phyloP scores from a whole-genome alignment of 2,329 filamentous ascomycete genomes.

The Erysiphe pulchra region DNA sequence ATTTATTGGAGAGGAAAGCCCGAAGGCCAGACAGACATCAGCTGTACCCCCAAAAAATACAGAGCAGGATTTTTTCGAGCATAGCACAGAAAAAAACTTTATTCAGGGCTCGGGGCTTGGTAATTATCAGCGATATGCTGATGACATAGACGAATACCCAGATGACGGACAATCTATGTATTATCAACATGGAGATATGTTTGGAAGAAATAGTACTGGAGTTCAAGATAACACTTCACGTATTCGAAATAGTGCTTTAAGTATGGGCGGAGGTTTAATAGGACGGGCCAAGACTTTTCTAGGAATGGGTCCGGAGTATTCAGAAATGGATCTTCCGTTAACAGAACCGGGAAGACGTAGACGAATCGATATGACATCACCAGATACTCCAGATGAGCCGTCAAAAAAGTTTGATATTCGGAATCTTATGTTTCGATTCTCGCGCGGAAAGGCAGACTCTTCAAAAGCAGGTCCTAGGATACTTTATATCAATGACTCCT shows the following conservation, averaged over 20 bases:
- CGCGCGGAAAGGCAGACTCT: slow-evolving; percentile 60
- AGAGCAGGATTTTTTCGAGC: slow-evolving; percentile 8
- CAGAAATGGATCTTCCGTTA: slow-evolving; percentile 91
- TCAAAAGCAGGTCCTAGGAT: slow-evolving; percentile 76
- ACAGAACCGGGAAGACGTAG: slow-evolving; percentile 43
- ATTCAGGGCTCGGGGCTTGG: slow-evolving; percentile 60
- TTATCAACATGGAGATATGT: slow-evolving; percentile 49
- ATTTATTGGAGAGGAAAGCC: slow-evolving; percentile 49
- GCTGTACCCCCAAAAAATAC: slow-evolving; percentile 11
- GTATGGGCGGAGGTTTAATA: slow-evolving; percentile 64
- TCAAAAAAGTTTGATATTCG: slow-evolving; percentile 37
- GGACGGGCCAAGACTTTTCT: slow-evolving; percentile 75
- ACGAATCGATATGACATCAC: slow-evolving; percentile 18
- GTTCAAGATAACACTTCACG: slow-evolving; percentile 27
- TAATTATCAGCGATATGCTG: slow-evolving; percentile 80
- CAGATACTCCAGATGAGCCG: slow-evolving; percentile 17
- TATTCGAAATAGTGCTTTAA: slow-evolving; percentile 71
- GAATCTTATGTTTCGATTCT: slow-evolving; percentile 84
- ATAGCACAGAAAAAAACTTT: slow-evolving; percentile 6
- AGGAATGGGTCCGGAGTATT: slow-evolving; percentile 68
- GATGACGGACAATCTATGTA: slow-evolving; percentile 52
- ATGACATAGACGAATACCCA: slow-evolving; percentile 58
- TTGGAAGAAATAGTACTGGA: slow-evolving; percentile 28
- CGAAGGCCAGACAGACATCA: slow-evolving; percentile 18
- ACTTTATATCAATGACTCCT: slow-evolving; percentile 89